phyloP scores from a whole-genome alignment of 2,329 filamentous ascomycete species.

The Monilinia laxa region DNA sequence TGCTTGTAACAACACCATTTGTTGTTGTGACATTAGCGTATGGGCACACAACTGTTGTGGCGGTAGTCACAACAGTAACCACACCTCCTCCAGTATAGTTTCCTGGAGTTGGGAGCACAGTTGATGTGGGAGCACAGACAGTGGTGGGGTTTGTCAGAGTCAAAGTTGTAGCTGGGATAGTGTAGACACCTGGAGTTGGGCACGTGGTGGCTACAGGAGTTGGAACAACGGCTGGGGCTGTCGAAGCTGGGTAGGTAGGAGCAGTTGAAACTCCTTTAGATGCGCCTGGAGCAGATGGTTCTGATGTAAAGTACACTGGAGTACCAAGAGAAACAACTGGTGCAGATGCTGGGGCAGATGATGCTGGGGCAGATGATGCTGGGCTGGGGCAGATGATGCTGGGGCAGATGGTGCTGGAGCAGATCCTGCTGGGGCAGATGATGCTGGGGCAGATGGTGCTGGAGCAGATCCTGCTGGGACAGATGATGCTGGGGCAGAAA shows the following conservation, averaged over 20 bases:
- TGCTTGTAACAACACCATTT: conserved; percentile 61
- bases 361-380: too few species aligned
- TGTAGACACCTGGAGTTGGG: conserved; percentile 70
- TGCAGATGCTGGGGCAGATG: conserved; percentile 15
- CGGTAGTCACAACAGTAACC: conserved; percentile 65
- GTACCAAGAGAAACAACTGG: background rate
- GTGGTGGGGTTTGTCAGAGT: conserved; percentile 66
- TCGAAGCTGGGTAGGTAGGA: conserved; percentile 28
- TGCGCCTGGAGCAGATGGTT: conserved; percentile 21
- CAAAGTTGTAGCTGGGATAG: conserved; percentile 70
- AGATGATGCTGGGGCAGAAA: too few species aligned
- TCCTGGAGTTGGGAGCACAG: conserved; percentile 60
- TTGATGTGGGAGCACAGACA: conserved; percentile 62
- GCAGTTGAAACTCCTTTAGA: too few species aligned
- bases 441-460: background rate
- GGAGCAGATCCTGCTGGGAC: background rate
- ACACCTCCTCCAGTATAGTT: conserved; percentile 70
- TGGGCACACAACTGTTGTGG: conserved; percentile 69
- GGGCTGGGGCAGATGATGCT: background rate
- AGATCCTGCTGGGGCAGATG: background rate
- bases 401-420: background rate
- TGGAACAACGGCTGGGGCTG: conserved; percentile 45
- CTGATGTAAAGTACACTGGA: background rate
- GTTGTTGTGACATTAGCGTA: conserved; percentile 63
- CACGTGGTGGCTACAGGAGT: conserved; percentile 52